phyloP scores from a whole-genome alignment of 139 green algal genomes.

The Coelastrella sp. region DNA sequence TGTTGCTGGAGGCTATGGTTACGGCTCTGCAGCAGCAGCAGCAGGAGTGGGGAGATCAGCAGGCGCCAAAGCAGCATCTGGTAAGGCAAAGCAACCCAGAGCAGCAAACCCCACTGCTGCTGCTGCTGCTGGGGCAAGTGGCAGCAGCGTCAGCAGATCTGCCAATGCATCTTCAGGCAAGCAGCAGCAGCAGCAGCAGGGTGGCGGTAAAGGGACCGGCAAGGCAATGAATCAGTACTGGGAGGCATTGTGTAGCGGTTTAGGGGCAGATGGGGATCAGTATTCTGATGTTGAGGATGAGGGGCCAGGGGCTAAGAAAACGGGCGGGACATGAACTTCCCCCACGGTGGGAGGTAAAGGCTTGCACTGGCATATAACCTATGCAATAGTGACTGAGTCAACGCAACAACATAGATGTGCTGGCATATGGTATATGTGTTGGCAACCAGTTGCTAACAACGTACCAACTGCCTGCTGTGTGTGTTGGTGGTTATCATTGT shows the following conservation, averaged over 20 bases:
- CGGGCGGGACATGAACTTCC: background rate
- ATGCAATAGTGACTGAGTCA: too few species aligned
- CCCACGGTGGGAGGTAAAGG: background rate
- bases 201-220: background rate
- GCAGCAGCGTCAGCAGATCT: background rate
- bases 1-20: background rate
- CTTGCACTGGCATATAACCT: background rate
- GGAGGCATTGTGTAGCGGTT: constrained; percentile 23
- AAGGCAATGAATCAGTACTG: constrained; percentile 24
- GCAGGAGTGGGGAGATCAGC: too few species aligned
- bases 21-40: background rate
- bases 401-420: too few species aligned
- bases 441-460: too few species aligned
- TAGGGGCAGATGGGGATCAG: constrained; percentile 8
- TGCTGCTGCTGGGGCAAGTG: background rate
- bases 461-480: too few species aligned
- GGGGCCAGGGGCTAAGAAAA: background rate
- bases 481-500: too few species aligned
- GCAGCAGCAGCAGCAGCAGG: background rate
- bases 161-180: background rate
- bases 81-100: background rate
- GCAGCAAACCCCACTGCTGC: background rate
- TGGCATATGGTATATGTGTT: too few species aligned
- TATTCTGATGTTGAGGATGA: constrained; percentile 19
- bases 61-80: background rate